Percentiles rank a stretch among this genome's conserved stretches.
These are phyloP conservation scores for Sclerotinia nivalis DNA, from an alignment of 2,329 filamentous ascomycete species.

Conservation along the genomic window DNA sequence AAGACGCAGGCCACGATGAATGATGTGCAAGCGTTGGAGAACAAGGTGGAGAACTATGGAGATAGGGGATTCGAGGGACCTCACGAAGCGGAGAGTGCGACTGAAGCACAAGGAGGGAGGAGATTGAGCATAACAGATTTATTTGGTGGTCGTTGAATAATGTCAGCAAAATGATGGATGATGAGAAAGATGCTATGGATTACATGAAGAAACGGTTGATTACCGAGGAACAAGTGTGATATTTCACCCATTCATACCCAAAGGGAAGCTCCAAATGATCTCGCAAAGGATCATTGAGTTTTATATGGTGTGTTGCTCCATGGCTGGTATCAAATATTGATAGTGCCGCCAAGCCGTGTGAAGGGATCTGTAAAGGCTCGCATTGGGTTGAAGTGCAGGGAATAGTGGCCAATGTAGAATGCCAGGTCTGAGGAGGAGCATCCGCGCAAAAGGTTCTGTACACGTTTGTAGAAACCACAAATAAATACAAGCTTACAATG, in stretches of 20 bases:
- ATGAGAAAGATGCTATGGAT: not conserved
- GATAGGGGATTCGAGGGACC: slow-evolving; percentile 25
- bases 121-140: slow-evolving; percentile 17
- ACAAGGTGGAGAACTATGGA: slow-evolving; percentile 26
- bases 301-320: not conserved
- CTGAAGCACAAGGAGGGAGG: slow-evolving; percentile 2
- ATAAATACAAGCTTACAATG: not conserved
- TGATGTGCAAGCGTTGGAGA: slow-evolving; percentile 17
- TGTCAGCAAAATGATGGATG: not conserved
- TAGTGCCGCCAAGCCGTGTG: not conserved
- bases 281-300: not conserved
- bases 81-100: slow-evolving; percentile 11
- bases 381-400: not conserved
- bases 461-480: not conserved
- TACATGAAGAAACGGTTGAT: not conserved
- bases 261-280: not conserved
- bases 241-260: not conserved
- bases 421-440: too few species aligned
- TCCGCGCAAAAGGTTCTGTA: not conserved
- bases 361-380: not conserved
- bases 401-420: not conserved
- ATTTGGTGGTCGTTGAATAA: slow-evolving; percentile 10
- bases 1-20: slow-evolving; percentile 8
- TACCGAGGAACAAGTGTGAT: not conserved
- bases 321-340: not conserved